phyloP scores from a whole-genome alignment of 75 land plant genomes.

The Chamaecyparis obtusa region DNA sequence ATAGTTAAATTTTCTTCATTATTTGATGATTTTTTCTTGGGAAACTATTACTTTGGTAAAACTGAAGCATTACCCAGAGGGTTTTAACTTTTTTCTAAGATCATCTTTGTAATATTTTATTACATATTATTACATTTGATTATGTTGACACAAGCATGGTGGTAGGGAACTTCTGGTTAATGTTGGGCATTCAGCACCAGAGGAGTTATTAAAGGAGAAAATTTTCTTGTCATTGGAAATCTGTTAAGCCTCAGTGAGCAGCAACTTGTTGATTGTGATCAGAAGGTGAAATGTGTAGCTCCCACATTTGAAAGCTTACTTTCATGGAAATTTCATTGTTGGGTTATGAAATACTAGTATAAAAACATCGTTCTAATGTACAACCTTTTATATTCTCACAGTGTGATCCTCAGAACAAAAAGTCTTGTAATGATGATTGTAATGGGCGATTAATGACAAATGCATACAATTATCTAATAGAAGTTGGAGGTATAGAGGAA shows the following conservation, averaged over 20 bases:
- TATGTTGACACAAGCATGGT: background rate
- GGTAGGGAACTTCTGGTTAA: slow-evolving; percentile 48
- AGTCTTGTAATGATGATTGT: slow-evolving; percentile 37
- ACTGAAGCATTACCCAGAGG: background rate
- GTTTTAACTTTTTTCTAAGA: background rate
- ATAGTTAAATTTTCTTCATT: too few relatives aligned
- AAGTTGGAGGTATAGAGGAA: slow-evolving; percentile 39
- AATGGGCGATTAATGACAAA: slow-evolving; percentile 48
- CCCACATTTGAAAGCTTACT: background rate
- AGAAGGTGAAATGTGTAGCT: slow-evolving; percentile 9
- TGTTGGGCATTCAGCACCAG: slow-evolving; percentile 65
- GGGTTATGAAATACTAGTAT: background rate
- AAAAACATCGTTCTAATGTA: background rate
- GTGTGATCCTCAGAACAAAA: slow-evolving; percentile 35
- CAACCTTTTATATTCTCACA: slow-evolving; percentile 6
- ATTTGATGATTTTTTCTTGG: too few relatives aligned
- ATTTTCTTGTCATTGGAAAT: slow-evolving; percentile 40
- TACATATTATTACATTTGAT: background rate
- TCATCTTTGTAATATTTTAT: background rate
- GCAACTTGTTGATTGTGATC: slow-evolving; percentile 23
- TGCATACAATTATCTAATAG: slow-evolving; percentile 39
- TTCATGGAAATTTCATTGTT: background rate
- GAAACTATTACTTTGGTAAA: too few relatives aligned
- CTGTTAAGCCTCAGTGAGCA: slow-evolving; percentile 34
- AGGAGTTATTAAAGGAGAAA: slow-evolving; percentile 51